Base-by-base conservation (phyloP, 2,329 filamentous ascomycete species). In the Colletotrichum higginsianum region DNA sequence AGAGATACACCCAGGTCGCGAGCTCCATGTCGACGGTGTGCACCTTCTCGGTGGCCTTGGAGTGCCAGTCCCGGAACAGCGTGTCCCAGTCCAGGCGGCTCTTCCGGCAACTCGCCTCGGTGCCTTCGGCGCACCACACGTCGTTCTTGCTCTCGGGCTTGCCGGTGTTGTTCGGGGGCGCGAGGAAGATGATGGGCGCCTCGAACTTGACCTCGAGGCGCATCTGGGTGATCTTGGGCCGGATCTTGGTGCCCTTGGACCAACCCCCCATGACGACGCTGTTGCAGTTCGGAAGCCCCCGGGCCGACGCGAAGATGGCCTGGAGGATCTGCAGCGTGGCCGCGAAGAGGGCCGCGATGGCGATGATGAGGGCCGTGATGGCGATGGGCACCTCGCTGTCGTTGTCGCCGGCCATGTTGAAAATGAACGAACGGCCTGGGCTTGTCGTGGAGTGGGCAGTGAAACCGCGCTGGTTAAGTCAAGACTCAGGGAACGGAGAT, bases 11-110 rank as follows among this genome's bases (percentile, higher is more conserved):
- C 71, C 71, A 73, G 0, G 61, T 71, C 1, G 66, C 67, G 2
- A 44, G 46, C 53, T 71, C 67, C 8, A 63, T 69, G 3, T 73
- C 35, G 9, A 69, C 62, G 1, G 71, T 73, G 23, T 73, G 66
- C 1, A 73, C 56, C 2, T 16, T 38, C n/a, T 55, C 40, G 3
- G 7, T 40, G 15, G 12, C 47, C 38, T 40, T 26, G 13, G 21
- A 61, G n/a, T 8, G 46, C 11, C 15, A 8, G 2, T 18, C 21
- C n/a, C 8, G 13, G 46, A 8, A 66, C 16, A 57, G 30, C 4
- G 52, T 50, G 12, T 21, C 12, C 13, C 23, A 70, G 3, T 60
- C 52, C 15, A 63, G 26, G 4, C 52, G 61, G 7, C 16, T 66
- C 4, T 58, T 42, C 9, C 15, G 18, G 40, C 65, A 69, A 1